These are phyloP conservation scores for Fusarium equiseti DNA, from an alignment of 2,329 filamentous ascomycete species.

Conservation along the genomic window DNA sequence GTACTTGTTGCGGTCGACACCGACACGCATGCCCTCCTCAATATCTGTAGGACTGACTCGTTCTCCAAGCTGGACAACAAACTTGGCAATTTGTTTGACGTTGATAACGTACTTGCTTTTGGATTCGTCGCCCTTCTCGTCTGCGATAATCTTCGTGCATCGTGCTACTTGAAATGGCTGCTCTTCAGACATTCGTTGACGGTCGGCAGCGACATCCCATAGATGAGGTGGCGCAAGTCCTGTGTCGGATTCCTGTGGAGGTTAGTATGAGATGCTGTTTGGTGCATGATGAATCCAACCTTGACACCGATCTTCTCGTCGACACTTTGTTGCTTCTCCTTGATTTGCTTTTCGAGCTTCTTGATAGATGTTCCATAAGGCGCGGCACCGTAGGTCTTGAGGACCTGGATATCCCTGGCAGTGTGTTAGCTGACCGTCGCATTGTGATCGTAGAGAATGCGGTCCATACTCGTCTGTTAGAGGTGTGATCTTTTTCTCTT, in stretches of 20 bases:
- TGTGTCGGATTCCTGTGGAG: slow-evolving; percentile 90
- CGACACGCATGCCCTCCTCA: slow-evolving; percentile 98
- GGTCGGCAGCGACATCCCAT: slow-evolving; percentile 97
- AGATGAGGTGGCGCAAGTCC: slow-evolving; percentile 97
- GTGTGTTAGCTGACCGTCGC: slow-evolving; percentile 41
- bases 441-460: background rate
- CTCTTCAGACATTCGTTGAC: slow-evolving; percentile 98
- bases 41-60: slow-evolving; percentile 98
- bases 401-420: slow-evolving; percentile 93
- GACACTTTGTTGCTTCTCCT: slow-evolving; percentile 97
- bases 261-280: slow-evolving; percentile 36
- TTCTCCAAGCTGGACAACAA: slow-evolving; percentile 97
- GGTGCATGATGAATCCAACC: slow-evolving; percentile 56
- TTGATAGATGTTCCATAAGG: slow-evolving; percentile 94
- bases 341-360: slow-evolving; percentile 99
- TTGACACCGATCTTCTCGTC: slow-evolving; percentile 98
- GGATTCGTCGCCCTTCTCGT: slow-evolving; percentile 90
- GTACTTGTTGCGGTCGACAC: slow-evolving; percentile 98
- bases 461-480: slow-evolving; percentile 91
- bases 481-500: slow-evolving; percentile 99
- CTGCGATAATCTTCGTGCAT: slow-evolving; percentile 99
- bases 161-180: slow-evolving; percentile 96
- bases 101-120: slow-evolving; percentile 99
- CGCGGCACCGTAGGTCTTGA: slow-evolving; percentile 98
- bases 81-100: slow-evolving; percentile 99